phyloP scores from a whole-genome alignment of 2,329 filamentous ascomycete genomes.

The Corinectria fuckeliana region DNA sequence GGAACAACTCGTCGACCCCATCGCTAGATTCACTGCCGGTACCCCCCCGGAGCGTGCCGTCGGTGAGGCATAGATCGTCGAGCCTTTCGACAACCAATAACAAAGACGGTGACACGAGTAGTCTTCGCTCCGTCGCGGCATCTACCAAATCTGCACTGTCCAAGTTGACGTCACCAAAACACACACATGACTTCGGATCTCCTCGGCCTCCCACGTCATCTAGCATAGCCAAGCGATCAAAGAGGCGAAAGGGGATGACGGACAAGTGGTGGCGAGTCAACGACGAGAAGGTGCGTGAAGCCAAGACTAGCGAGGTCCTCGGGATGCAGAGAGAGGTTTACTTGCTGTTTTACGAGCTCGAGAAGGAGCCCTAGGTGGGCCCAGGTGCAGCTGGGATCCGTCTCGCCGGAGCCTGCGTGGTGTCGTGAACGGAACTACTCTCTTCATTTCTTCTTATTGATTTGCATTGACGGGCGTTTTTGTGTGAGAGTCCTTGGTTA shows the following conservation, averaged over 20 bases:
- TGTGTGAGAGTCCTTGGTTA: constrained; percentile 7
- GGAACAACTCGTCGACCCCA: constrained; percentile 43
- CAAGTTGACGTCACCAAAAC: constrained; percentile 51
- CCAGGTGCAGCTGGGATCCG: neutral
- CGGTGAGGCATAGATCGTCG: constrained; percentile 35
- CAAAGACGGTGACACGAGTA: constrained; percentile 57
- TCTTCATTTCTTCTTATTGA: constrained; percentile 14
- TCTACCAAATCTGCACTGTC: constrained; percentile 63
- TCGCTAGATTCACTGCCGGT: constrained; percentile 45
- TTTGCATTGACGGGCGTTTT: constrained; percentile 38
- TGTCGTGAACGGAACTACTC: constrained; percentile 1
- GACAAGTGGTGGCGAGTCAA: constrained; percentile 97
- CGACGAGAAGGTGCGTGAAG: constrained; percentile 94
- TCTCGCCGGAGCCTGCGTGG: constrained; percentile 1
- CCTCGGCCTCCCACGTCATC: constrained; percentile 29
- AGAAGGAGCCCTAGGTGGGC: constrained; percentile 50
- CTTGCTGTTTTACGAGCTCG: constrained; percentile 92
- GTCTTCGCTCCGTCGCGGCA: constrained; percentile 62
- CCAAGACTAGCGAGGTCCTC: constrained; percentile 88
- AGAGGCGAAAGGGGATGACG: constrained; percentile 62
- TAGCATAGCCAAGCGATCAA: constrained; percentile 47
- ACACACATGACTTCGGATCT: constrained; percentile 33
- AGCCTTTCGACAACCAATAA: constrained; percentile 40
- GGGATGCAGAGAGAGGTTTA: constrained; percentile 97
- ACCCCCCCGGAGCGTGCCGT: constrained; percentile 43